These are phyloP conservation scores for Meyerozyma smithsonii DNA, from an alignment of 1,139 yeast species.

Conservation along the genomic window DNA sequence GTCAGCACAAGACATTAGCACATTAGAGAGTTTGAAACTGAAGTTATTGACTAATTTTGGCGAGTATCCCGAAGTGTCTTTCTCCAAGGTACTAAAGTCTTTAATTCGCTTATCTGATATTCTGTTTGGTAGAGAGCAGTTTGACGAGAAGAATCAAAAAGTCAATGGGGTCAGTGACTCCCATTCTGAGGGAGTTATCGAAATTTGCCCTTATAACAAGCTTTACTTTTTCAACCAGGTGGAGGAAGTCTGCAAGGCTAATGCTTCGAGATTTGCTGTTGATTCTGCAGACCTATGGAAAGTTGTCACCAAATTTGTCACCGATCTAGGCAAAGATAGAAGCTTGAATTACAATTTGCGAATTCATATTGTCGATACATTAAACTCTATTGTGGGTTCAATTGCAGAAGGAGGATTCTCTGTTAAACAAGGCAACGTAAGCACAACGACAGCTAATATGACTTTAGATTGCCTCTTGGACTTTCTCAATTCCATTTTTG, in stretches of 20 bases:
- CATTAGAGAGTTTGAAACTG: conserved; percentile 51
- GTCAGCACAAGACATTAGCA: conserved; percentile 41
- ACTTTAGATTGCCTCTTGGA: conserved; percentile 33
- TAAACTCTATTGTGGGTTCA: conserved; percentile 44
- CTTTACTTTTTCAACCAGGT: conserved; percentile 35
- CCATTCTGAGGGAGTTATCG: too few relatives aligned
- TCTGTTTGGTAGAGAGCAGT: conserved; percentile 10
- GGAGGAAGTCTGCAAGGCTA: conserved; percentile 43
- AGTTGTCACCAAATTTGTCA: conserved; percentile 39
- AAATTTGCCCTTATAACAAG: conserved; percentile 39
- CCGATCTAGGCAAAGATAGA: conserved; percentile 30
- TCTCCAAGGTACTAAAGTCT: conserved; percentile 39
- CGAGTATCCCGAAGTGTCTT: conserved; percentile 48
- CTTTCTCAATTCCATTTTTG: conserved; percentile 29
- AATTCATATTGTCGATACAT: conserved; percentile 41
- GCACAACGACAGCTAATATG: conserved; percentile 27
- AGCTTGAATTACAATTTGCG: conserved; percentile 41
- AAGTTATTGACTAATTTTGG: conserved; percentile 60
- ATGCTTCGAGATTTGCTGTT: conserved; percentile 46
- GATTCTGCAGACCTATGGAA: conserved; percentile 42
- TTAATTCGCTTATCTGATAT: conserved; percentile 39
- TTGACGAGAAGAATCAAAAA: too few relatives aligned
- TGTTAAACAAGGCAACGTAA: conserved; percentile 13
- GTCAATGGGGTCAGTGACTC: too few relatives aligned
- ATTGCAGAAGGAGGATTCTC: conserved; percentile 46